phyloP scores from a whole-genome alignment of 495 filamentous ascomycete species.

The Podospora comata region DNA sequence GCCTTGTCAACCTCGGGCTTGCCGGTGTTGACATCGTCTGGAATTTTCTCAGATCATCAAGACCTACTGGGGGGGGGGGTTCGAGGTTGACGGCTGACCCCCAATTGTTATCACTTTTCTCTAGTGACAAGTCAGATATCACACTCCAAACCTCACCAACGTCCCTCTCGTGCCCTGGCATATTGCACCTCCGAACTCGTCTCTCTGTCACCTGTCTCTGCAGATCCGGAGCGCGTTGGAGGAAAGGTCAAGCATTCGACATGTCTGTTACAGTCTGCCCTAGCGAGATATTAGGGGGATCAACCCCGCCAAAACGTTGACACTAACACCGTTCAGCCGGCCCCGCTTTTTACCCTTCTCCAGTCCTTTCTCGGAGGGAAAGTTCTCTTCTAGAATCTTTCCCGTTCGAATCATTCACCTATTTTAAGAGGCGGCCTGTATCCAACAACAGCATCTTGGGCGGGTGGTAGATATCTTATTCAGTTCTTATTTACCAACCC shows the following conservation, averaged over 20 bases:
- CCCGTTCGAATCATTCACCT: neutral
- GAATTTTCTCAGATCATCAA: neutral
- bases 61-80: neutral
- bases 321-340: neutral
- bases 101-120: neutral
- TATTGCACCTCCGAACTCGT: neutral
- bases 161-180: neutral
- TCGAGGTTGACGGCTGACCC: neutral
- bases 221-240: neutral
- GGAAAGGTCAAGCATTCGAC: neutral
- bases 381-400: neutral
- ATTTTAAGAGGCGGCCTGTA: neutral
- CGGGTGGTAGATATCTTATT: neutral
- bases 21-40: neutral
- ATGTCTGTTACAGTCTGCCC: neutral
- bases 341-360: neutral
- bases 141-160: neutral
- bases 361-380: no score
- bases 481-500: neutral
- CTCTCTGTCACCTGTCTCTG: neutral
- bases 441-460: no score
- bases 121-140: neutral
- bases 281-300: neutral
- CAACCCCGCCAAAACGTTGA: neutral
- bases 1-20: neutral